A percentile compares a stretch with the other conserved stretches of the same genome.
phyloP scores from a whole-genome alignment of 371 early-diverging fungal genomes.

The Syncephalastrum sp. region DNA sequence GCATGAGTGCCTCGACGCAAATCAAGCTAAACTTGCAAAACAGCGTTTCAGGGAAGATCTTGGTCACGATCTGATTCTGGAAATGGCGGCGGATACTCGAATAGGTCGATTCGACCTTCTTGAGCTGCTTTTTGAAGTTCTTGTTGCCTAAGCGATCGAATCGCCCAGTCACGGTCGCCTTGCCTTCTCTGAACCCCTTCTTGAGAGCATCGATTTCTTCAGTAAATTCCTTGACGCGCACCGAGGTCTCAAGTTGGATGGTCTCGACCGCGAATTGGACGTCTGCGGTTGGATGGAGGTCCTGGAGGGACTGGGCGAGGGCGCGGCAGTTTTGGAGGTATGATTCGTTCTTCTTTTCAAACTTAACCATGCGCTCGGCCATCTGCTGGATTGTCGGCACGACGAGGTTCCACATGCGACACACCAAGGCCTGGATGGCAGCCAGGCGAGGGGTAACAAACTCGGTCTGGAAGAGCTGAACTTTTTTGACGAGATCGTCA shows the following conservation, averaged over 20 bases:
- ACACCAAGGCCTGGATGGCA: slow-evolving; percentile 19
- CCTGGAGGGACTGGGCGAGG: slow-evolving; percentile 14
- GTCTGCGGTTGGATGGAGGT: slow-evolving; percentile 13
- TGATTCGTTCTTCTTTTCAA: slow-evolving; percentile 10
- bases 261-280: slow-evolving; percentile 13
- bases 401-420: slow-evolving; percentile 30
- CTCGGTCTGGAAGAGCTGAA: slow-evolving; percentile 18
- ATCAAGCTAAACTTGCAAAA: slow-evolving; percentile 26
- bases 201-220: slow-evolving; percentile 26
- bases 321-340: slow-evolving; percentile 13
- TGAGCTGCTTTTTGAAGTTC: slow-evolving; percentile 58
- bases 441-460: slow-evolving; percentile 29
- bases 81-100: slow-evolving; percentile 17
- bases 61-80: slow-evolving; percentile 12
- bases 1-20: slow-evolving; percentile 62
- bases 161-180: slow-evolving; percentile 46
- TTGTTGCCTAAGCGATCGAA: slow-evolving; percentile 62
- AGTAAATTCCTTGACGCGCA: slow-evolving; percentile 40
- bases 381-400: slow-evolving; percentile 33
- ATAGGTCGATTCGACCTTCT: slow-evolving; percentile 44
- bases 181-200: slow-evolving; percentile 25
- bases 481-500: slow-evolving; percentile 21
- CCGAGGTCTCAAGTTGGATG: slow-evolving; percentile 10
- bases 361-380: slow-evolving; percentile 31
- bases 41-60: slow-evolving; percentile 24